Conservation (phyloP, 1,284 basidiomycete species). For the Apiotrichum veenhuisii region DNA sequence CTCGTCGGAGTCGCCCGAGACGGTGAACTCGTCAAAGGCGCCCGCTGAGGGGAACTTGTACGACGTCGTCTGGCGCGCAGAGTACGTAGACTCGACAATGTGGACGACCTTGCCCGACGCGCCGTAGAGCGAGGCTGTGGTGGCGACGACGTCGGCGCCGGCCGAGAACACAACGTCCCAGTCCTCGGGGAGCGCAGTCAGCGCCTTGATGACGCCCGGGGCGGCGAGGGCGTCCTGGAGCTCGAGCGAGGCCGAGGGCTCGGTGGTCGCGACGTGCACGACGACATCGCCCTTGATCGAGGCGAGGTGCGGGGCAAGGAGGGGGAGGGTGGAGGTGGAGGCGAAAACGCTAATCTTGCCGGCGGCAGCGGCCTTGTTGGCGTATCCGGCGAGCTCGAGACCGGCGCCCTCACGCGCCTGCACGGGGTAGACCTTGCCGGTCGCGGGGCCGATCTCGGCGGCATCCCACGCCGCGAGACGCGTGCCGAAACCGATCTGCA, state of each 20-base stretch:
- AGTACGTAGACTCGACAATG: conserved; percentile 46
- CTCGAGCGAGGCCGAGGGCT: conserved; percentile 57
- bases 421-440: conserved; percentile 59
- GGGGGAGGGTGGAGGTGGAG: conserved; percentile 55
- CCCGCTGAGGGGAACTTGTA: conserved; percentile 40
- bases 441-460: conserved; percentile 15
- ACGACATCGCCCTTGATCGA: conserved; percentile 66
- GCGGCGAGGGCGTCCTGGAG: conserved; percentile 65
- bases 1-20: conserved; percentile 26
- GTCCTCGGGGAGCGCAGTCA: conserved; percentile 64
- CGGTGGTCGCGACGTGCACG: conserved; percentile 70
- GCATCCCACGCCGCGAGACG: conserved; percentile 26
- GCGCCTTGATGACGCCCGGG: conserved; percentile 39
- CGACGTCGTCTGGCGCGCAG: conserved; percentile 38
- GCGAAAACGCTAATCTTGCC: conserved; percentile 47
- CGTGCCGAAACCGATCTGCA: conserved; percentile 42
- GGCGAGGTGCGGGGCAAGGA: conserved; percentile 69
- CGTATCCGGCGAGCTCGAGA: conserved; percentile 70
- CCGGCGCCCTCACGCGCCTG: conserved; percentile 88
- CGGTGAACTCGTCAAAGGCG: conserved; percentile 27
- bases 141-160: conserved; percentile 70
- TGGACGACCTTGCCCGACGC: conserved; percentile 38
- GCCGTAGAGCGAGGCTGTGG: conserved; percentile 53
- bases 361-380: conserved; percentile 54
- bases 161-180: conserved; percentile 76